These are phyloP conservation scores for Tylopilus balloui DNA, from an alignment of 768 basidiomycete species.

Conservation along the genomic window DNA sequence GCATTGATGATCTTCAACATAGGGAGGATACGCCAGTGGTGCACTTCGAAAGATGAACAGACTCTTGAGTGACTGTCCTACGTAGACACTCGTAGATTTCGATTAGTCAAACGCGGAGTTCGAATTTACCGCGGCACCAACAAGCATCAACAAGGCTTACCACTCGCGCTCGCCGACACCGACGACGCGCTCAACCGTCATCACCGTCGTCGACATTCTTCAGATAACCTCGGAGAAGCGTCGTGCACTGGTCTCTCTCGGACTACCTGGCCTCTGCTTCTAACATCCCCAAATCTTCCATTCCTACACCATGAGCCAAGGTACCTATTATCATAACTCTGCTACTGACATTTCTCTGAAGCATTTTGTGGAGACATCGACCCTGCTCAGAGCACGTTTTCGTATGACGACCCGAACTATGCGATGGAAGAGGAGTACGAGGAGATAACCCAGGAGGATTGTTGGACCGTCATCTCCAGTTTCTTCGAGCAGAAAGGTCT, in stretches of 20 bases:
- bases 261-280: background rate
- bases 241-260: background rate
- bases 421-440: conserved; percentile 55
- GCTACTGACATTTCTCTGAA: conserved; percentile 32
- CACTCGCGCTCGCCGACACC: conserved; percentile 17
- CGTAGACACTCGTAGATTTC: conserved; percentile 4
- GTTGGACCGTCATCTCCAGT: conserved; percentile 92
- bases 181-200: conserved; percentile 17
- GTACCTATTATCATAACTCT: conserved; percentile 21
- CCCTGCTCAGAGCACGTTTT: conserved; percentile 41
- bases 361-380: conserved; percentile 42
- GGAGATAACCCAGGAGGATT: conserved; percentile 88
- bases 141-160: conserved; percentile 29
- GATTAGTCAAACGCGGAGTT: conserved; percentile 20
- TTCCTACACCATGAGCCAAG: conserved; percentile 29
- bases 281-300: background rate
- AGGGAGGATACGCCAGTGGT: conserved; percentile 50
- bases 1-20: background rate
- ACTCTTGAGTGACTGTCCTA: conserved; percentile 36
- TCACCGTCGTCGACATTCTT: conserved; percentile 1
- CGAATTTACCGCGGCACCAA: conserved; percentile 11
- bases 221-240: background rate
- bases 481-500: conserved; percentile 98
- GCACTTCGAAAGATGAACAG: conserved; percentile 46
- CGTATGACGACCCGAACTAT: conserved; percentile 58